Evolutionary conservation across 2,329 filamentous ascomycete genomes (phyloP), one percentile per base, ranked within the genome.

Genomic region (Colletotrichum melonis): DNA sequence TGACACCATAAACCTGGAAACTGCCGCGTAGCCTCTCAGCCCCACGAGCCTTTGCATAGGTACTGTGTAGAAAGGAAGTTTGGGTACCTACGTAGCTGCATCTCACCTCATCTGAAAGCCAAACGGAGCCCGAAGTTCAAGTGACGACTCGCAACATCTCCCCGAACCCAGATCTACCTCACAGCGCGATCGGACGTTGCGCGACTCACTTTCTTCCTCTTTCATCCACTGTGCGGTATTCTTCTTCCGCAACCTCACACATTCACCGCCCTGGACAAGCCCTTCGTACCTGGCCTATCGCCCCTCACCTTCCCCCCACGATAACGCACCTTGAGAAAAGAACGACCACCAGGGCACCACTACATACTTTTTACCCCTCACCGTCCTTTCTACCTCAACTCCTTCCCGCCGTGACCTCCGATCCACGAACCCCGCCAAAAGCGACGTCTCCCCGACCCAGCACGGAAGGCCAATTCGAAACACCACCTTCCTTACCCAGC

Each of bases 391-490:
- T 42, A 42, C 38, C 16, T 42, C 38, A 7, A 42, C 46, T 26
- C 65, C 46, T 16, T 42, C 32, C 35, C 42, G 22, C 52, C 54
- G 42, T 35, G 42, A 26, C 12, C 55, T 67, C 52, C 64, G 42
- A 60, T 35, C 65, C 38, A 22, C 42, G 19, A 46, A 67, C 55
- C 65, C 55, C 55, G 62, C 55, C 65, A 67, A 8, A 42, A 28
- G 57, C 54, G 35, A 67, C 49, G 14, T 30, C 42, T 54, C 42
- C 64, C 65, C 46, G 65, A 26, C 55, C 42, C 65, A 52, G 38
- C 56, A 42, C 54, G 42, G 38, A 49, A 49, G 65, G 65, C 64
- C 56, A 49, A 32, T 60, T 52, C 65, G 57, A 67, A 67, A 67
- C 55, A 63, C 49, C 54, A 56, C 54, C 22, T 28, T 56, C 54